Percentiles rank a stretch among this genome's conserved stretches.
These are phyloP conservation scores for Knoxdaviesia capensis DNA, from an alignment of 2,329 filamentous ascomycete genomes.

Conservation along the genomic window DNA sequence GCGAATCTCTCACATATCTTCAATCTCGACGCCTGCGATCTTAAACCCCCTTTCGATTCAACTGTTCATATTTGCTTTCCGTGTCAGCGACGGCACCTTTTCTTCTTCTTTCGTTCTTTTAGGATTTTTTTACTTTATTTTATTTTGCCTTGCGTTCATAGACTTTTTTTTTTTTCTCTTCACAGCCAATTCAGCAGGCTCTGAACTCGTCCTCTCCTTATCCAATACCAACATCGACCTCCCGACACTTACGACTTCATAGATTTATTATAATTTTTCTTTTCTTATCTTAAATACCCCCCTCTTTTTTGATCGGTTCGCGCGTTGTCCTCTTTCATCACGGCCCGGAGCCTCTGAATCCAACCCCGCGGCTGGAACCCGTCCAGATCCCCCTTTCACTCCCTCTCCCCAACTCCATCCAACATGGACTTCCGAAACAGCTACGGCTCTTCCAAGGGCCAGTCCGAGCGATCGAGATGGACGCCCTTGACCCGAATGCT, in stretches of 20 bases:
- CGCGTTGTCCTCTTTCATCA: not conserved
- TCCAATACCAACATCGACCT: constrained; percentile 3
- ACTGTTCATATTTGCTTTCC: not conserved
- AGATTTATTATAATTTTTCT: constrained; percentile 1
- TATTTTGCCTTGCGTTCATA: not conserved
- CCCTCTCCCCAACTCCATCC: not conserved
- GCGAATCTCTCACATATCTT: too few relatives aligned
- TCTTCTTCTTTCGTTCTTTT: constrained; percentile 10
- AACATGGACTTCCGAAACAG: constrained; percentile 10
- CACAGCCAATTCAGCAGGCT: constrained; percentile 29
- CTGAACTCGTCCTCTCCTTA: constrained; percentile 17
- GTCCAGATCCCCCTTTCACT: too few relatives aligned
- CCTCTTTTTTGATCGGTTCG: not conserved
- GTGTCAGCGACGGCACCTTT: not conserved
- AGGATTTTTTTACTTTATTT: not conserved
- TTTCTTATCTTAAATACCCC: not conserved
- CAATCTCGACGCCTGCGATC: too few relatives aligned
- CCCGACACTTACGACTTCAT: constrained; percentile 1
- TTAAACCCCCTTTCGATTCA: not conserved
- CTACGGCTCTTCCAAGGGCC: constrained; percentile 7
- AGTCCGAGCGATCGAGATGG: constrained; percentile 59
- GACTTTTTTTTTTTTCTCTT: constrained; percentile 10
- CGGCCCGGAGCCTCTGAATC: too few relatives aligned
- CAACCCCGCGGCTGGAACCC: too few relatives aligned
- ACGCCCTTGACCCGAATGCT: constrained; percentile 67